A percentile compares a stretch with the other conserved stretches of the same genome.
Evolutionary conservation across 352 stramenopile genomes (phyloP).

Genomic region (Globisporangium carolinianum): DNA sequence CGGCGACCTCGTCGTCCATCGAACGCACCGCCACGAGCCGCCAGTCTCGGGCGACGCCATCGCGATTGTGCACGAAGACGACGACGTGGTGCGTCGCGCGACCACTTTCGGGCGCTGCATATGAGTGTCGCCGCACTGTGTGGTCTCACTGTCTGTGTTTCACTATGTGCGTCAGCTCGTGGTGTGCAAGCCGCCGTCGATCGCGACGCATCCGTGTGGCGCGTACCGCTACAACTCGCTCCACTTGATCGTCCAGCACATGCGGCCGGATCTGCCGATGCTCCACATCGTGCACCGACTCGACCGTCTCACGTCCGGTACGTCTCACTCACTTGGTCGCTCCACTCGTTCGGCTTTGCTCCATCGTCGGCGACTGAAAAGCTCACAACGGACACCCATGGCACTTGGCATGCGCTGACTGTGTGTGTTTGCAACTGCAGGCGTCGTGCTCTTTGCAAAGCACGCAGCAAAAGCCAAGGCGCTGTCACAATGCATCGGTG

Average conservation of each 20-base stretch:
- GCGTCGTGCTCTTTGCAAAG: slow-evolving; percentile 82
- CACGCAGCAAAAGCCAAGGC: slow-evolving; percentile 59
- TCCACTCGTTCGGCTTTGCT: not conserved
- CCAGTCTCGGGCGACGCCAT: slow-evolving; percentile 85
- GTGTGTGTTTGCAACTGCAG: slow-evolving; percentile 13
- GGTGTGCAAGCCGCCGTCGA: slow-evolving; percentile 87
- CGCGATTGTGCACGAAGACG: slow-evolving; percentile 67
- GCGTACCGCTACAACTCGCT: slow-evolving; percentile 95
- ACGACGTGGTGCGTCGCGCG: slow-evolving; percentile 45
- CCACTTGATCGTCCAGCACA: slow-evolving; percentile 67
- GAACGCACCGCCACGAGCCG: slow-evolving; percentile 95
- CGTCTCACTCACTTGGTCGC: not conserved
- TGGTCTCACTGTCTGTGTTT: not conserved
- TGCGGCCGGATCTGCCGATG: slow-evolving; percentile 55
- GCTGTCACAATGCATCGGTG: slow-evolving; percentile 71
- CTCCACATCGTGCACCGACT: slow-evolving; percentile 93
- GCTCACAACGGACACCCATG: not conserved
- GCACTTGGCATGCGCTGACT: not conserved
- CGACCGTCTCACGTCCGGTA: slow-evolving; percentile 93
- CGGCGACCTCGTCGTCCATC: slow-evolving; percentile 92
- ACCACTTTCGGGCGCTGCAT: not conserved
- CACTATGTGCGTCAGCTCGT: slow-evolving; percentile 40
- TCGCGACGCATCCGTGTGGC: slow-evolving; percentile 93
- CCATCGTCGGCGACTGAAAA: not conserved
- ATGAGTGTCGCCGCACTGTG: not conserved